Percentiles rank a stretch among this genome's conserved stretches.
Conservation (phyloP, 1,139 yeast genomes). For the Magnusiomyces fungicola region DNA sequence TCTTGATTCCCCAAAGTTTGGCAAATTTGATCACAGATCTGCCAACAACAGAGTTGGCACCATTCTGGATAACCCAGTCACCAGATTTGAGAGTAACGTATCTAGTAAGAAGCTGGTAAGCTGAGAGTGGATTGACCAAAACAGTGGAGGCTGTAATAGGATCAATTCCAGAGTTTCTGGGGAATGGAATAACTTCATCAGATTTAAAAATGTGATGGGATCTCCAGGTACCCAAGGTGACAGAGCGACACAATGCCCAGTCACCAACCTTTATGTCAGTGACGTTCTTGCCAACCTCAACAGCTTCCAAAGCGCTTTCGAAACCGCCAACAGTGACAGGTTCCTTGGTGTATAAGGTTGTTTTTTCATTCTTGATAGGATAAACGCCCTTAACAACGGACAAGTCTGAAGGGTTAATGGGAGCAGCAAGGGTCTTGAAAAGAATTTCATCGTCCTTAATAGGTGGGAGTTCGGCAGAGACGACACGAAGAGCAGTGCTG, state of each 20-base stretch:
- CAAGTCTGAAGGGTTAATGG: conserved; percentile 86
- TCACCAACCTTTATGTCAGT: conserved; percentile 61
- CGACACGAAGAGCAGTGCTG: background rate
- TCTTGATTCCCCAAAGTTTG: conserved; percentile 65
- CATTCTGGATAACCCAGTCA: conserved; percentile 95
- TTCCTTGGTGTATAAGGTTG: conserved; percentile 43
- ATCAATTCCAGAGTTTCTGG: background rate
- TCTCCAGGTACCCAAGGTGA: conserved; percentile 92
- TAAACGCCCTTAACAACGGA: conserved; percentile 90
- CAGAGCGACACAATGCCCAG: conserved; percentile 77
- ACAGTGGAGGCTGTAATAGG: background rate
- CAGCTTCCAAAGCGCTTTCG: conserved; percentile 84
- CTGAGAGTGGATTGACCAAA: conserved; percentile 81
- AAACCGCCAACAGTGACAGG: conserved; percentile 83
- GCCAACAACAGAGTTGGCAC: conserved; percentile 96
- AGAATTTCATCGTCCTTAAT: conserved; percentile 40
- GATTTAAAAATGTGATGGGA: conserved; percentile 46
- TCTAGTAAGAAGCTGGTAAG: conserved; percentile 78
- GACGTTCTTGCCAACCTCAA: conserved; percentile 53
- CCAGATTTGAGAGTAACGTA: conserved; percentile 56
- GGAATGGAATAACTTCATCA: background rate
- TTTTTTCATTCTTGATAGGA: conserved; percentile 64
- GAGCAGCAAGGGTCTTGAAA: conserved; percentile 67
- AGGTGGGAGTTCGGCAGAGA: conserved; percentile 24
- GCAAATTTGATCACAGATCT: conserved; percentile 87